A percentile compares a stretch with the other conserved stretches of the same genome.
These are phyloP conservation scores for Hanseniaspora mollemarum DNA, from an alignment of 805 yeast species.

Conservation along the genomic window DNA sequence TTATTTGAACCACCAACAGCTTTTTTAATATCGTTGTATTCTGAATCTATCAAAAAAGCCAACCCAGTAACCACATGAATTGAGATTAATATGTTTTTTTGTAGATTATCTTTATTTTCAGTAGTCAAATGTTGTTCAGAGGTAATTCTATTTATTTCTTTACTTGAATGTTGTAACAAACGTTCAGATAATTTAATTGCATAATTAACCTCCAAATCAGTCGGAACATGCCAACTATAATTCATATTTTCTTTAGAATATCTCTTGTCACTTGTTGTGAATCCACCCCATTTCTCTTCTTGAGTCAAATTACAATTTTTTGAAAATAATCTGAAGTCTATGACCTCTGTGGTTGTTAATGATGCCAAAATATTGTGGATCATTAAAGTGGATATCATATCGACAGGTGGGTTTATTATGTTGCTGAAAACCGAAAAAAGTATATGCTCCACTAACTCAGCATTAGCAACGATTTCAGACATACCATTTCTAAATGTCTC, in stretches of 20 bases:
- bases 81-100: constrained; percentile 44
- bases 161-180: constrained; percentile 37
- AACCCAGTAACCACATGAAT: constrained; percentile 58
- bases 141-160: constrained; percentile 33
- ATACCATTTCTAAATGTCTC: constrained; percentile 63
- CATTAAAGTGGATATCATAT: constrained; percentile 48
- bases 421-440: constrained; percentile 25
- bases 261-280: constrained; percentile 45
- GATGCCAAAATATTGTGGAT: constrained; percentile 58
- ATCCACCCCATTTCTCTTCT: constrained; percentile 63
- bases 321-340: constrained; percentile 44
- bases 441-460: constrained; percentile 36
- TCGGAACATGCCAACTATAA: constrained; percentile 70
- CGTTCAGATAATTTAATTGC: constrained; percentile 50
- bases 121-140: constrained; percentile 18
- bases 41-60: constrained; percentile 63
- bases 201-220: constrained; percentile 40
- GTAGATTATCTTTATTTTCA: constrained; percentile 38
- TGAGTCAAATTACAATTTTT: constrained; percentile 31
- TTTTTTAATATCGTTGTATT: constrained; percentile 37
- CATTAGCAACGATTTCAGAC: constrained; percentile 35
- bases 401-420: constrained; percentile 43
- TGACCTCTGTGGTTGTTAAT: constrained; percentile 47
- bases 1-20: constrained; percentile 14
- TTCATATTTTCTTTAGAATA: constrained; percentile 39